Percentiles rank a stretch among this genome's conserved stretches.
Conservation (phyloP, 805 yeast genomes). For the Debaryomyces castellii region DNA sequence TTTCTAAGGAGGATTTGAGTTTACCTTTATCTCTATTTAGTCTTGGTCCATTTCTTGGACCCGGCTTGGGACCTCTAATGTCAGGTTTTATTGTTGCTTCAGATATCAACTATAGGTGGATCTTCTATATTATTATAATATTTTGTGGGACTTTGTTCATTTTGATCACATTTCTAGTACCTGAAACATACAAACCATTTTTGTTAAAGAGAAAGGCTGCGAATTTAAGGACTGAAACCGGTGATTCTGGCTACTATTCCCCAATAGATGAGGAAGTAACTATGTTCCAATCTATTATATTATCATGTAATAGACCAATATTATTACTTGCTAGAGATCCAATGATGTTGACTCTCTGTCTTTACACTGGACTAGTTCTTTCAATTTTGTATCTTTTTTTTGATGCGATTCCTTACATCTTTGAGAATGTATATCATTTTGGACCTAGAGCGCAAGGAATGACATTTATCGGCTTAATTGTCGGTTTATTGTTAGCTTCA, state of each 20-base stretch:
- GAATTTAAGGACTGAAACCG: constrained; percentile 31
- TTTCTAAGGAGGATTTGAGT: constrained; percentile 22
- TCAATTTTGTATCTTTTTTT: constrained; percentile 44
- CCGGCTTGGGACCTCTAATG: constrained; percentile 28
- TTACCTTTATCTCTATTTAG: constrained; percentile 23
- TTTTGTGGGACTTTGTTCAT: constrained; percentile 19
- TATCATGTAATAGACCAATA: constrained; percentile 23
- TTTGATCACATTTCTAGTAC: constrained; percentile 31
- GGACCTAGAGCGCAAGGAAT: constrained; percentile 21
- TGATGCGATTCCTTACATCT: constrained; percentile 39
- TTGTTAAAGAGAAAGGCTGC: constrained; percentile 24
- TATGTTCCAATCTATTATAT: constrained; percentile 15
- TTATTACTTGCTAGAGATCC: constrained; percentile 21
- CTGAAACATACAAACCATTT: constrained; percentile 76
- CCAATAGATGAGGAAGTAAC: constrained; percentile 32
- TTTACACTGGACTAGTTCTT: constrained; percentile 45
- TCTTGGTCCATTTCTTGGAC: constrained; percentile 29
- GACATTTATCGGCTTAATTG: constrained; percentile 32
- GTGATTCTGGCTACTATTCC: constrained; percentile 36
- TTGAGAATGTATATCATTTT: constrained; percentile 37
- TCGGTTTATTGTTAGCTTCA: constrained; percentile 36
- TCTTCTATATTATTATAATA: constrained; percentile 22
- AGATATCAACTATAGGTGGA: constrained; percentile 21
- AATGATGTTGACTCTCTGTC: constrained; percentile 27
- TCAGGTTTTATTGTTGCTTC: constrained; percentile 24